These are phyloP conservation scores for Ustilago hordei DNA, from an alignment of 1,284 basidiomycete genomes.

Conservation along the genomic window DNA sequence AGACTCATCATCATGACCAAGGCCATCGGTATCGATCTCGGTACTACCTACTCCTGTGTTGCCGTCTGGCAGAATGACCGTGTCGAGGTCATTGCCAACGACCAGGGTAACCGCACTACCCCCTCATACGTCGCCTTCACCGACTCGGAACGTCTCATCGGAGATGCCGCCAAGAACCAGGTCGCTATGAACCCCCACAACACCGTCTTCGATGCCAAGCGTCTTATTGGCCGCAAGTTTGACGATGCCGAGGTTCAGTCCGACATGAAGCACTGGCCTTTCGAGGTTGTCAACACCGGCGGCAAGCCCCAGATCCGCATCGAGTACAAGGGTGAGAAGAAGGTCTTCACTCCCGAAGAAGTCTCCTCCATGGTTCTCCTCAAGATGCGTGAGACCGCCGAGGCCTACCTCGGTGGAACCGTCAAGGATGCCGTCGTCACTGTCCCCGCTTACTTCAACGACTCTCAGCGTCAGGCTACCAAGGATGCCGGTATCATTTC, in stretches of 20 bases:
- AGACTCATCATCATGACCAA: slow-evolving; percentile 72
- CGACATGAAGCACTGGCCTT: slow-evolving; percentile 95
- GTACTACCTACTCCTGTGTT: slow-evolving; percentile 76
- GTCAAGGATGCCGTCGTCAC: slow-evolving; percentile 88
- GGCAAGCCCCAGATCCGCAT: slow-evolving; percentile 91
- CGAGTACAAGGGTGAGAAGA: slow-evolving; percentile 88
- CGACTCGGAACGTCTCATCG: slow-evolving; percentile 91
- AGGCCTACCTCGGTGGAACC: slow-evolving; percentile 88
- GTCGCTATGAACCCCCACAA: slow-evolving; percentile 75
- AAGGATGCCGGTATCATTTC: slow-evolving; percentile 93
- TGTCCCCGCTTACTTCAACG: slow-evolving; percentile 97
- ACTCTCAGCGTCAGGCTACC: slow-evolving; percentile 94
- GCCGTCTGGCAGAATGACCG: slow-evolving; percentile 99
- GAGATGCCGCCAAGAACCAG: slow-evolving; percentile 94
- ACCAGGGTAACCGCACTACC: slow-evolving; percentile 96
- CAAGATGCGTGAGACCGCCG: slow-evolving; percentile 99
- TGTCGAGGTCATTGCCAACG: slow-evolving; percentile 91
- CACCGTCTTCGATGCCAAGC: slow-evolving; percentile 84
- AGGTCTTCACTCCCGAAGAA: slow-evolving; percentile 95
- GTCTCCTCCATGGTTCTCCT: slow-evolving; percentile 96
- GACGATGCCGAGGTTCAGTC: slow-evolving; percentile 88
- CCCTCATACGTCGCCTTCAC: slow-evolving; percentile 74
- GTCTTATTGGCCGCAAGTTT: slow-evolving; percentile 88
- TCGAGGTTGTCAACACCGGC: slow-evolving; percentile 83
- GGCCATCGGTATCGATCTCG: slow-evolving; percentile 92